phyloP scores from a whole-genome alignment of 2,329 filamentous ascomycete genomes.

The Thelonectria discophora region DNA sequence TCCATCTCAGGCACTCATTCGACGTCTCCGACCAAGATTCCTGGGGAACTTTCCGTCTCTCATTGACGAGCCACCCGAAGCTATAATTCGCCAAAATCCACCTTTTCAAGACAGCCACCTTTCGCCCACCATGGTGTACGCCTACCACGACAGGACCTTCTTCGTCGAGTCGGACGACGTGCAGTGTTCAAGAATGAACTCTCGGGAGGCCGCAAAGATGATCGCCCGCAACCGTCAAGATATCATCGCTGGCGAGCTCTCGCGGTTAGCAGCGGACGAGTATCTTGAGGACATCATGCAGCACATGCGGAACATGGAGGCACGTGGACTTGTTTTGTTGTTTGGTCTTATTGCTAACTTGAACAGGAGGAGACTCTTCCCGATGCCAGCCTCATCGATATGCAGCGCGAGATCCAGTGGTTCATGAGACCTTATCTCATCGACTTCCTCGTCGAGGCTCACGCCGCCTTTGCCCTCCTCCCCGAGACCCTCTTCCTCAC shows the following conservation, averaged over 20 bases:
- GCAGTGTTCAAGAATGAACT: constrained; percentile 65
- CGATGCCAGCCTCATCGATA: constrained; percentile 97
- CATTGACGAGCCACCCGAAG: constrained; percentile 49
- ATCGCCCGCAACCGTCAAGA: constrained; percentile 85
- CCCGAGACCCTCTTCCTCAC: constrained; percentile 96
- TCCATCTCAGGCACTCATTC: constrained; percentile 49
- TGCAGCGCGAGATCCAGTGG: constrained; percentile 99
- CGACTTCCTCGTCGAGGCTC: constrained; percentile 97
- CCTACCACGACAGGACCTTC: constrained; percentile 56
- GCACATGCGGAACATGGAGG: constrained; percentile 97
- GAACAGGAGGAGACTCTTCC: constrained; percentile 81
- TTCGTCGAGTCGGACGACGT: constrained; percentile 66
- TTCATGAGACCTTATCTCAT: constrained; percentile 99
- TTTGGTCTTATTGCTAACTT: constrained; percentile 37
- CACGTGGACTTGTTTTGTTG: constrained; percentile 45
- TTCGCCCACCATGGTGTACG: constrained; percentile 57
- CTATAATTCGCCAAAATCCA: constrained; percentile 34
- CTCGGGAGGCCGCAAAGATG: constrained; percentile 79
- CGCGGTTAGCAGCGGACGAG: constrained; percentile 83
- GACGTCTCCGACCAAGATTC: constrained; percentile 57
- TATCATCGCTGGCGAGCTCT: constrained; percentile 88
- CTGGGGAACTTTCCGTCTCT: constrained; percentile 62
- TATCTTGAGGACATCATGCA: constrained; percentile 94
- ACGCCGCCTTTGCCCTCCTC: constrained; percentile 91
- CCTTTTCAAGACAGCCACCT: constrained; percentile 25